Base-by-base conservation (phyloP, 805 yeast genomes). In the Candida peoriensis region DNA sequence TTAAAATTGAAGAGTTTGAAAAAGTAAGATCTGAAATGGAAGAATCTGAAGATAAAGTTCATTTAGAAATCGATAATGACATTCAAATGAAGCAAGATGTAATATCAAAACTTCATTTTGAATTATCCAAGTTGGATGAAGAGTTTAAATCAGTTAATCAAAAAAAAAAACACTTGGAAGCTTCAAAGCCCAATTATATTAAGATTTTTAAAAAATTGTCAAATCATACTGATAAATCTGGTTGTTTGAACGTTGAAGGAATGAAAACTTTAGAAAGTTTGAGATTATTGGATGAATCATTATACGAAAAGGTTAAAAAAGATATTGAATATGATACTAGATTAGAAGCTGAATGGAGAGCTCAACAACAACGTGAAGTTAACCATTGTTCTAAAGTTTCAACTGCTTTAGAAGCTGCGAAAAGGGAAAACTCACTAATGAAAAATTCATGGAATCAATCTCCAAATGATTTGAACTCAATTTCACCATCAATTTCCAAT, bases 291-390 rank as follows among this genome's bases (percentile, higher is more conserved):
- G 47, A 37, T 20, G 29, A 17, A 5, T 29, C 25, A 1, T 20
- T 44, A 5, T 39, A 48, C 38, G 24, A 28, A 12, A 32, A 34
- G n/a, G 21, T 66, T 16, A 45, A 40, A 15, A 31, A 40, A 6
- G 63, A 64, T 23, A 37, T 62, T 8, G 45, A 43, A 12, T 39
- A 45, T 7, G 72, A 66, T 41, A 49, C 59, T 15, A 52, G 46
- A 25, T 39, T 58, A 7, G 69, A 64, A 34, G 55, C 64, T 4
- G 57, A 55, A 34, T 65, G 68, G 69, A 55, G 64, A 43, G 60
- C 63, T 2, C 47, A 55, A 22, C 68, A 61, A 35, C 64, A 61
- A 38, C 51, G 54, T 23, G 69, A 64, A 37, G 60, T 52, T 20
- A 42, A 47, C 10, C 50, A 55, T 24, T 53, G 61, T 34, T 46